Base-by-base conservation (phyloP, 257 asterid genomes). In the Thymus quinquecostatus region DNA sequence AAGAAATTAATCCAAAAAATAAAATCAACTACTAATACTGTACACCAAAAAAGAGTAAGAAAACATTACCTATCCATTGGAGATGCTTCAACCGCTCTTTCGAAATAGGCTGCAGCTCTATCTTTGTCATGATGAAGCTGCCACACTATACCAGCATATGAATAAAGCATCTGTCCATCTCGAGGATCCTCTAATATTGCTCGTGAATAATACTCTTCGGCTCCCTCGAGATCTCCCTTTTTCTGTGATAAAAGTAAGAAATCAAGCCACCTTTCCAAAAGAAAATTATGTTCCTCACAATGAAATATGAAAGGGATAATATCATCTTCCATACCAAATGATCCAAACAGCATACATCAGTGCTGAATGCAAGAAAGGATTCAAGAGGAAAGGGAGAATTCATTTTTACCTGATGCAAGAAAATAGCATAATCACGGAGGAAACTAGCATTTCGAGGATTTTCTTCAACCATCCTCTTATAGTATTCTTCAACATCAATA, bases 71-170 rank as follows among this genome's bases (percentile, higher is more conserved):
- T 82, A 69, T 92, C 81, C 10, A 63, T 49, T 21, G 97, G 95
- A 68, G 89, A 76, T 9, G 86, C 95, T 57, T 86, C 78, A 72
- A 84, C 75, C 3, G 99, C 97, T 71, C 74, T 84, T 72, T 88
- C 83, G 47, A 84, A 94, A 84, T 80, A 89, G 55, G 87, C 61
- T 5, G 54, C 41, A 5, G 98, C 97, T 80, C 79, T 85, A 13
- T 80, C 72, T 56, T 68, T 83, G 82, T 94, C 90, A 1, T 41
- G 78, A 71, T 82, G 84, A 64, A 89, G 90, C 82, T 84, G 77
- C 98, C 96, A 94, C 54, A 86, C 73, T 75, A 94, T 38, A 61
- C 71, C 72, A 33, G 99, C 99, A 57, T 86, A 89, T 33, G 75
- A 75, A 45, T 82, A 83, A 59, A 83, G 85, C 41, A 73, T 62